Evolutionary conservation across 2,329 filamentous ascomycete species (phyloP).

Genomic region (Exophiala alcalophila): DNA sequence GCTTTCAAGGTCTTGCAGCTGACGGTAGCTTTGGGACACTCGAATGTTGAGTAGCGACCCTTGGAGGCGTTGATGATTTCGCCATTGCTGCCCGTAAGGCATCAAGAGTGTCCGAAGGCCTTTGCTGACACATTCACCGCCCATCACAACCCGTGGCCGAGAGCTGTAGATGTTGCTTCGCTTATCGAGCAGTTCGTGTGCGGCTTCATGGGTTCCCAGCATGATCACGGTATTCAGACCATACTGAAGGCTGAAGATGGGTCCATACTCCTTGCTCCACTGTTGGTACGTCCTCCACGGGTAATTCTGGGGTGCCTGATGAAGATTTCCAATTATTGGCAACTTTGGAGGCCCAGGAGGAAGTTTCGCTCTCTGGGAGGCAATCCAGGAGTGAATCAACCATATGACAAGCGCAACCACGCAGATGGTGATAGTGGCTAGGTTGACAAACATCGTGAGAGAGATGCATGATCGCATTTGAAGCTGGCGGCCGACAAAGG

Average conservation of each 20-base stretch:
- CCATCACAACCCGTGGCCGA: slow-evolving; percentile 32
- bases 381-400: not conserved
- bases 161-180: slow-evolving; percentile 40
- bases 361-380: slow-evolving; percentile 3
- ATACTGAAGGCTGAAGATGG: slow-evolving; percentile 37
- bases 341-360: slow-evolving; percentile 5
- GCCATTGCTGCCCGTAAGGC: slow-evolving; percentile 50
- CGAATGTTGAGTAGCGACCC: slow-evolving; percentile 46
- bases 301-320: slow-evolving; percentile 1
- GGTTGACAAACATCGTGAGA: slow-evolving; percentile 1
- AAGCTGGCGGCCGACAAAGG: not conserved
- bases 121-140: slow-evolving; percentile 32
- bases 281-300: slow-evolving; percentile 30
- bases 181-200: slow-evolving; percentile 40
- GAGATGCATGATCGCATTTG: not conserved
- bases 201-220: slow-evolving; percentile 34
- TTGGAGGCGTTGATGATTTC: slow-evolving; percentile 41
- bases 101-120: slow-evolving; percentile 48
- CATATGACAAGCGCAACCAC: not conserved
- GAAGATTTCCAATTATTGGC: slow-evolving; percentile 5
- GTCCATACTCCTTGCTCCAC: slow-evolving; percentile 39
- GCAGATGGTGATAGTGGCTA: not conserved
- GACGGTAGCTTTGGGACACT: slow-evolving; percentile 45
- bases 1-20: slow-evolving; percentile 50
- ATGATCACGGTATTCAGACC: slow-evolving; percentile 37